Conservation (phyloP, 1,284 basidiomycete species). For the Flammula alnicola region DNA sequence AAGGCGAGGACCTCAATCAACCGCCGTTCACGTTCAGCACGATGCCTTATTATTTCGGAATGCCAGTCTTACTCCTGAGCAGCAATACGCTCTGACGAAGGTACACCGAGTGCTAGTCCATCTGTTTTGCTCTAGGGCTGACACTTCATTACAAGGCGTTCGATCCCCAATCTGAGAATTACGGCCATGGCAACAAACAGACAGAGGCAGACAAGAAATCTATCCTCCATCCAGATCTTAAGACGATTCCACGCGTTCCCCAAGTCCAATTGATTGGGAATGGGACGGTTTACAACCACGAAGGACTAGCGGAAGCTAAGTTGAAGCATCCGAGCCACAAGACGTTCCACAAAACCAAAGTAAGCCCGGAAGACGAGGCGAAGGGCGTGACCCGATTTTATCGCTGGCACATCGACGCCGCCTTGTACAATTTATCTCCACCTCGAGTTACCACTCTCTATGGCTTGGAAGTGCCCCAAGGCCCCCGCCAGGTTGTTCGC, state of each 20-base stretch:
- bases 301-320: constrained; percentile 71
- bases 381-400: constrained; percentile 87
- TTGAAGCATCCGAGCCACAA: constrained; percentile 83
- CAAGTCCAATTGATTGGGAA: constrained; percentile 91
- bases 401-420: constrained; percentile 94
- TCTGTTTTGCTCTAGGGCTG: constrained; percentile 34
- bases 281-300: constrained; percentile 76
- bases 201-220: constrained; percentile 71
- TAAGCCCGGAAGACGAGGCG: constrained; percentile 77
- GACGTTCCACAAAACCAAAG: constrained; percentile 84
- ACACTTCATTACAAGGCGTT: constrained; percentile 40
- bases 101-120: constrained; percentile 40
- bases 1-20: not conserved
- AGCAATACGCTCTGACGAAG: constrained; percentile 84
- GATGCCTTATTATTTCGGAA: constrained; percentile 76
- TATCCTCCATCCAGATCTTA: constrained; percentile 83
- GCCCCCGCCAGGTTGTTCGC: constrained; percentile 66
- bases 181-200: constrained; percentile 86
- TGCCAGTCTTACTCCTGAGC: constrained; percentile 71
- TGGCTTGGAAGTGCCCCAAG: constrained; percentile 75
- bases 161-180: constrained; percentile 71
- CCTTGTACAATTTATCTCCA: constrained; percentile 83
- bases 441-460: constrained; percentile 91
- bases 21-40: constrained; percentile 49
- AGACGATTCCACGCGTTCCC: constrained; percentile 83